Base-by-base conservation (phyloP, 2,329 filamentous ascomycete species). In the Aspergillus fructus region DNA sequence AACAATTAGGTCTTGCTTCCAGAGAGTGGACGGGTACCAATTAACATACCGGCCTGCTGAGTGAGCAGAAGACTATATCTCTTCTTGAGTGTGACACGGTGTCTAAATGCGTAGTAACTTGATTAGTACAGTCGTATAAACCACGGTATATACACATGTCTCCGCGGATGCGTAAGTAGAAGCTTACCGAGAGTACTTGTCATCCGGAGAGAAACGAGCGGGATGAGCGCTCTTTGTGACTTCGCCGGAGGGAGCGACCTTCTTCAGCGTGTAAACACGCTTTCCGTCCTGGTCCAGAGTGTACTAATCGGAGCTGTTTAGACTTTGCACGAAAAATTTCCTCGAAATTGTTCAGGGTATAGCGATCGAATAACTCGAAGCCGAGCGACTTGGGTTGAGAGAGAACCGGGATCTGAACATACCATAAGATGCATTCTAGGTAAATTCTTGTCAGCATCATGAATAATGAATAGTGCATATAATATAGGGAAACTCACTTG, bases 191-290 rank as follows among this genome's bases (percentile, higher is more conserved):
- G 92, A 96, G 85, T 96, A 97, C 83, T 97, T 96, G 83, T 99
- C 94, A 79, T 99, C 94, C 63, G 94, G 94, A 47, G 91, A 96
- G 83, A 97, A 99, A 67, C 94, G 85, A 43, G 94, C 94, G 47
- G 94, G 93, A 80, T 97, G 93, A 56, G 94, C 94, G 53, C 90
- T 94, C 83, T 96, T 96, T 76, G 93, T 96, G 71, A 97, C 91
- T 73, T 92, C 86, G 72, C 89, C 89, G 68, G 87, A 83, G 60
- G 81, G 68, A 37, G 52, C 46, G 50, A 66, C 85, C 82, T 97
- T 97, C 81, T 97, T 93, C 65, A 97, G 86, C 48, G 94, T 97
- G 84, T 97, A 99, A 70, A 89, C 80, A 76, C 93, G 91, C 82
- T 91, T 93, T 83, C 93, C 93, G 61, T 84, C 80, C 67, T 83